A percentile compares a stretch with the other conserved stretches of the same genome.
Conservation (phyloP, 345 rosid species). For the Mangifera indica region DNA sequence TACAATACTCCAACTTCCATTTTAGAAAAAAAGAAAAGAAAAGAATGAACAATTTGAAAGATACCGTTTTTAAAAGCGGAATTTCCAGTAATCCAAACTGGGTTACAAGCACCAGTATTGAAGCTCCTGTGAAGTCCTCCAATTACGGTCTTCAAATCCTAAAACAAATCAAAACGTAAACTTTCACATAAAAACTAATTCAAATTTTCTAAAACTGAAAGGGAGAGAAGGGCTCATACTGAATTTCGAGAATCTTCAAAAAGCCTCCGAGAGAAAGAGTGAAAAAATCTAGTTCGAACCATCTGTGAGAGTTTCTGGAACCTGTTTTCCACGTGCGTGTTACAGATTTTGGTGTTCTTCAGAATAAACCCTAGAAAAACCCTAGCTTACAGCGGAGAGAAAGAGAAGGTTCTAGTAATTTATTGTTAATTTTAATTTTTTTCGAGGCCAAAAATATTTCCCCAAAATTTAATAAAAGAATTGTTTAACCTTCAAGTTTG, state of each 20-base stretch:
- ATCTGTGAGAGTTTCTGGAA: constrained; percentile 28
- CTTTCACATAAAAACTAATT: not conserved
- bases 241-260: constrained; percentile 31
- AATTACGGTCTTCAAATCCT: constrained; percentile 38
- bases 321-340: no score
- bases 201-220: not conserved
- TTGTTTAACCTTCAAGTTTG: no score
- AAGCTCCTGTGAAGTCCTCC: constrained; percentile 50
- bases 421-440: not conserved
- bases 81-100: constrained; percentile 28
- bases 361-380: constrained; percentile 39
- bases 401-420: constrained; percentile 16
- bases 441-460: no score
- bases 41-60: not conserved
- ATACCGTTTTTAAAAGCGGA: constrained; percentile 41
- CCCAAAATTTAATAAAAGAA: no score
- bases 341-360: not conserved
- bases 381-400: constrained; percentile 20
- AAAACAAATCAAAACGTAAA: constrained; percentile 19
- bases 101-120: constrained; percentile 32
- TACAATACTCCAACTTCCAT: no score
- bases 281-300: constrained; percentile 60
- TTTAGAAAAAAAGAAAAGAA: no score
- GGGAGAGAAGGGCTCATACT: constrained; percentile 27
- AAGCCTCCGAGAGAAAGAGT: constrained; percentile 41